A percentile compares a stretch with the other conserved stretches of the same genome.
Evolutionary conservation across 1,284 basidiomycete species (phyloP).

Genomic region (Sanghuangporus baumii): DNA sequence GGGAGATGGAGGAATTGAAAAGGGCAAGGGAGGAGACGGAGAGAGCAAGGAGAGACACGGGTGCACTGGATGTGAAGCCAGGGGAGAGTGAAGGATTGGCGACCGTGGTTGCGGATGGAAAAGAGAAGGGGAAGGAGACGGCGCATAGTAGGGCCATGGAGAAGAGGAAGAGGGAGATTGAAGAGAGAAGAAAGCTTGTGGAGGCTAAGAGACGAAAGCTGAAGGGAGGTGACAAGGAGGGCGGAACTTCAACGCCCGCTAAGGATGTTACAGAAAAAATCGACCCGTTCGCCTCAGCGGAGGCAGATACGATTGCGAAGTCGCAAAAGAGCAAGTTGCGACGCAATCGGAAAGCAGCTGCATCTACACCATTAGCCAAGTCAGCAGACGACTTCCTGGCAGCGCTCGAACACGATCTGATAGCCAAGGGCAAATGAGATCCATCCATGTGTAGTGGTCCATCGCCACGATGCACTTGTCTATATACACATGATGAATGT

Average conservation of each 20-base stretch:
- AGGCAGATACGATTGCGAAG: constrained; percentile 31
- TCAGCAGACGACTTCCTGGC: constrained; percentile 63
- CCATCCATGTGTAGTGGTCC: not conserved
- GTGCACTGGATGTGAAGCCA: constrained; percentile 51
- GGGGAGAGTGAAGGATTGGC: constrained; percentile 66
- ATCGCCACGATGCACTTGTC: not conserved
- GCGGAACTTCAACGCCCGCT: constrained; percentile 17
- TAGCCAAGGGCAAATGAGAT: constrained; percentile 4
- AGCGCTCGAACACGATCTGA: constrained; percentile 47
- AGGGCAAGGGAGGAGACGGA: constrained; percentile 68
- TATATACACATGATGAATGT: not conserved
- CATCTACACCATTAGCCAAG: constrained; percentile 20
- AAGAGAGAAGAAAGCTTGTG: constrained; percentile 70
- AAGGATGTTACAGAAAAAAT: constrained; percentile 15
- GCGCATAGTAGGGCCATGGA: constrained; percentile 58
- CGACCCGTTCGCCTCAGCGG: constrained; percentile 49
- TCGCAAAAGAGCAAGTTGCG: constrained; percentile 3
- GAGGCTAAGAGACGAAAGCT: constrained; percentile 77
- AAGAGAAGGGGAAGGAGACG: constrained; percentile 16
- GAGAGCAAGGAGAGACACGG: constrained; percentile 50
- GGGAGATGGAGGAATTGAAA: constrained; percentile 77
- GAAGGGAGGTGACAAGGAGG: constrained; percentile 19
- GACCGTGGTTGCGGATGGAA: not conserved
- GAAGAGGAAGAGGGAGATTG: constrained; percentile 75
- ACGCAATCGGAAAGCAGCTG: constrained; percentile 19